Evolutionary conservation across 2,329 filamentous ascomycete genomes (phyloP).

Genomic region (Colletotrichum sansevieriae): DNA sequence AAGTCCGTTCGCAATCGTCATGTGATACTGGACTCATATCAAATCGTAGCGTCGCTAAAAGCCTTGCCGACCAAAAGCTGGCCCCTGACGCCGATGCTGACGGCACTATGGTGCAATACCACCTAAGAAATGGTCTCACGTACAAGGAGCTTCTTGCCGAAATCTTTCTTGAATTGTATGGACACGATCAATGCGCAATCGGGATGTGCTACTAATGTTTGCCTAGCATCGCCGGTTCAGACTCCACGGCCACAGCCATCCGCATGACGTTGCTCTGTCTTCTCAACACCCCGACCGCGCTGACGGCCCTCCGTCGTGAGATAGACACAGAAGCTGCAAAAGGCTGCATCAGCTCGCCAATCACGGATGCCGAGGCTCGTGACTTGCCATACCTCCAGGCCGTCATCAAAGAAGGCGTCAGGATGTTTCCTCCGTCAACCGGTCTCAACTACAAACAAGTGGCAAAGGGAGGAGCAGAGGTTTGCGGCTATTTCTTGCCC

Average conservation of each 20-base stretch:
- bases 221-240: constrained; percentile 50
- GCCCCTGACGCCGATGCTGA: constrained; percentile 43
- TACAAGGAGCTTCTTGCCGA: constrained; percentile 47
- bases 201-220: not conserved
- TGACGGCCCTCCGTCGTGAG: constrained; percentile 61
- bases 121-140: constrained; percentile 46
- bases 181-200: accelerated
- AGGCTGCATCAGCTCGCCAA: constrained; percentile 43
- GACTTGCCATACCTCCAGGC: constrained; percentile 61
- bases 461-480: constrained; percentile 53
- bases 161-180: constrained; percentile 42
- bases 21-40: no score
- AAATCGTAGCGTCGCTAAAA: constrained; percentile 45
- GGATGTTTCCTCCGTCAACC: constrained; percentile 62
- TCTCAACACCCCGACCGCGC: constrained; percentile 61
- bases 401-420: constrained; percentile 64
- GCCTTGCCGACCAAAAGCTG: constrained; percentile 46
- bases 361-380: constrained; percentile 52
- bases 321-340: constrained; percentile 52
- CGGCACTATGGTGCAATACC: constrained; percentile 49
- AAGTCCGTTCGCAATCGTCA: not conserved
- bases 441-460: constrained; percentile 64
- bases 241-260: constrained; percentile 53
- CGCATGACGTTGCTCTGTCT: constrained; percentile 65
- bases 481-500: constrained; percentile 53